These are phyloP conservation scores for Furcasterigmium furcatum DNA, from an alignment of 2,329 filamentous ascomycete genomes.

Conservation along the genomic window DNA sequence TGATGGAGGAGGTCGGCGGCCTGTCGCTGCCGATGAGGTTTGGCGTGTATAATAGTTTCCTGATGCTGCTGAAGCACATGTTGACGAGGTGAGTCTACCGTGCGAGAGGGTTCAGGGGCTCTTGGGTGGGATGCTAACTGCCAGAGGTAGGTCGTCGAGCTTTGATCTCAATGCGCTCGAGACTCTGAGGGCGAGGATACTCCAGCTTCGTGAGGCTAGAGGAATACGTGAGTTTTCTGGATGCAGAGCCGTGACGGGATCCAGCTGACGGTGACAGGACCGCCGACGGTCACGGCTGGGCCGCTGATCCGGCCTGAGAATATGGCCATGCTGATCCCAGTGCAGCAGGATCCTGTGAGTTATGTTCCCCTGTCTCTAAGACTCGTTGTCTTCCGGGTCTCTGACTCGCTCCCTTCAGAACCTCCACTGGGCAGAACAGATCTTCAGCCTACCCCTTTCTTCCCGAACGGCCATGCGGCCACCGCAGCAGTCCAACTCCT, in stretches of 20 bases:
- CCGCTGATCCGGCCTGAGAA: conserved; percentile 27
- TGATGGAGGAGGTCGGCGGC: conserved; percentile 50
- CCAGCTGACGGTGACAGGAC: conserved; percentile 19
- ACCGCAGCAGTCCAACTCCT: conserved; percentile 32
- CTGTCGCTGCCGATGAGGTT: conserved; percentile 51
- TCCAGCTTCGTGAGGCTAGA: conserved; percentile 49
- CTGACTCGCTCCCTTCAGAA: conserved; percentile 27
- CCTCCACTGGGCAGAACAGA: conserved; percentile 58
- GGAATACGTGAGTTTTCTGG: conserved; percentile 41
- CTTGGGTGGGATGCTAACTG: not conserved
- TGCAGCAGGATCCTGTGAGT: conserved; percentile 16
- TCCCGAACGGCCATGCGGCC: conserved; percentile 47
- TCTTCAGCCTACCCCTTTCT: conserved; percentile 53
- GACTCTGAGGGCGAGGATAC: conserved; percentile 40
- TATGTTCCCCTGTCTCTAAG: not conserved
- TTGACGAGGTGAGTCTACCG: conserved; percentile 41
- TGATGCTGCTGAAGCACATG: conserved; percentile 45
- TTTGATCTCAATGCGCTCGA: conserved; percentile 57
- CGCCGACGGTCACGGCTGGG: conserved; percentile 29
- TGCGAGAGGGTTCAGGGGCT: not conserved
- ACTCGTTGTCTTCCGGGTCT: too few species aligned
- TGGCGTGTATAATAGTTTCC: conserved; percentile 51
- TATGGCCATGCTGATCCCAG: conserved; percentile 16
- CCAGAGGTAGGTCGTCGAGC: conserved; percentile 36
- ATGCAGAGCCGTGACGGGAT: not conserved